Percentiles rank a stretch among this genome's conserved stretches.
Evolutionary conservation across 73 alveolate species (phyloP).

Genomic region (Blepharisma stoltei): DNA sequence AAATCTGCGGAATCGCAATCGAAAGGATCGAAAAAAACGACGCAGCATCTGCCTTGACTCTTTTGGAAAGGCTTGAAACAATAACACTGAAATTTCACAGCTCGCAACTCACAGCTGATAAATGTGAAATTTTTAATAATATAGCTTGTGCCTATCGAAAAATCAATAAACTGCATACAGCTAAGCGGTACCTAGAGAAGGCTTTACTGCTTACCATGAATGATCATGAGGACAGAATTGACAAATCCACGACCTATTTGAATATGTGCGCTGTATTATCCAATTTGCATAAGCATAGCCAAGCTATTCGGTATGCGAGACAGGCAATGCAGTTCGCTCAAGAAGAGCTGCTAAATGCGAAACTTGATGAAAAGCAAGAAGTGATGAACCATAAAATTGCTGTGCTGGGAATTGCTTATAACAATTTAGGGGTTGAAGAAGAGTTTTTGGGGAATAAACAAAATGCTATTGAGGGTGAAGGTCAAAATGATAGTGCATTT

Average conservation of each 20-base stretch:
- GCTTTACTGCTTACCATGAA: constrained; percentile 63
- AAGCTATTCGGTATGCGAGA: constrained; percentile 71
- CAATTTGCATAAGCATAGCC: constrained; percentile 63
- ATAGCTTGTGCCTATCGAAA: constrained; percentile 81
- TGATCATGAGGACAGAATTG: neutral
- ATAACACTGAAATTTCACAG: too few species aligned
- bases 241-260: constrained; percentile 77
- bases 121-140: constrained; percentile 48
- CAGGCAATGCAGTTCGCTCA: neutral
- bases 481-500: too few species aligned
- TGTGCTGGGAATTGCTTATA: constrained; percentile 80
- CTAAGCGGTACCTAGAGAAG: constrained; percentile 65
- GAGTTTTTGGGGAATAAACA: constrained; percentile 69
- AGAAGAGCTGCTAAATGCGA: constrained; percentile 16
- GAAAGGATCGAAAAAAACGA: too few species aligned
- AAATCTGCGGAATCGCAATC: too few species aligned
- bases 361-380: constrained; percentile 34
- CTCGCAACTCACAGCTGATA: too few species aligned
- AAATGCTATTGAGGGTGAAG: constrained; percentile 45
- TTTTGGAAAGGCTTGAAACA: too few species aligned
- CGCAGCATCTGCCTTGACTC: too few species aligned
- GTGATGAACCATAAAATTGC: constrained; percentile 65
- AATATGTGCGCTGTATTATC: constrained; percentile 81
- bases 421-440: constrained; percentile 80
- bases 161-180: constrained; percentile 62